phyloP scores from a whole-genome alignment of 345 rosid genomes.

The Camelina laxa region DNA sequence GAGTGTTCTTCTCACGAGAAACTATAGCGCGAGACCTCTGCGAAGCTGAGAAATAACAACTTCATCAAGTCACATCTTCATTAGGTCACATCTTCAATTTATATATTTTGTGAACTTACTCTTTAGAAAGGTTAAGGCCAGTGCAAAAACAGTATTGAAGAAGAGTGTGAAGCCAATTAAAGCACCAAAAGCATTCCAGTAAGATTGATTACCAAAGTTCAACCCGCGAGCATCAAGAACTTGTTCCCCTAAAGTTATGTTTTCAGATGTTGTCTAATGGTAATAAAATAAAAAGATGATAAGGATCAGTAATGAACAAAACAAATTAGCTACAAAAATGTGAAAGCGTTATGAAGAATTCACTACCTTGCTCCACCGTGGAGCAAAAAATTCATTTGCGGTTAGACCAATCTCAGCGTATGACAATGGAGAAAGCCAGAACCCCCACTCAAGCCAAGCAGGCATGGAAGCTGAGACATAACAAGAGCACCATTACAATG shows the following conservation, averaged over 20 bases:
- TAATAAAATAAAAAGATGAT: not conserved
- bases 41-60: conserved; percentile 18
- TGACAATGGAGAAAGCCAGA: conserved; percentile 74
- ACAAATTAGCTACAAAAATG: not conserved
- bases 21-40: conserved; percentile 31
- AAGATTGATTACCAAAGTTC: conserved; percentile 54
- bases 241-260: conserved; percentile 48
- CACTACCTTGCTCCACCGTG: conserved; percentile 62
- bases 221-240: conserved; percentile 62
- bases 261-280: conserved; percentile 42
- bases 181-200: conserved; percentile 59
- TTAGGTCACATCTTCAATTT: not conserved
- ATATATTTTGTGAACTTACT: conserved; percentile 47
- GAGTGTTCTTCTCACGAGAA: conserved; percentile 24
- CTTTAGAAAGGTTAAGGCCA: conserved; percentile 59
- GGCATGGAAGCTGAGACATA: conserved; percentile 51
- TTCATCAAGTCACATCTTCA: not conserved
- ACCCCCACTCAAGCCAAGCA: conserved; percentile 67
- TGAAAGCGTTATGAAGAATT: not conserved
- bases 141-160: conserved; percentile 56
- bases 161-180: conserved; percentile 59
- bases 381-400: conserved; percentile 64
- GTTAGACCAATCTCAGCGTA: conserved; percentile 68
- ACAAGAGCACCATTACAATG: conserved; percentile 33
- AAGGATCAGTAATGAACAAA: not conserved